Evolutionary conservation across 306 rosid genomes (phyloP).

Genomic region (Cucumis hystrix): DNA sequence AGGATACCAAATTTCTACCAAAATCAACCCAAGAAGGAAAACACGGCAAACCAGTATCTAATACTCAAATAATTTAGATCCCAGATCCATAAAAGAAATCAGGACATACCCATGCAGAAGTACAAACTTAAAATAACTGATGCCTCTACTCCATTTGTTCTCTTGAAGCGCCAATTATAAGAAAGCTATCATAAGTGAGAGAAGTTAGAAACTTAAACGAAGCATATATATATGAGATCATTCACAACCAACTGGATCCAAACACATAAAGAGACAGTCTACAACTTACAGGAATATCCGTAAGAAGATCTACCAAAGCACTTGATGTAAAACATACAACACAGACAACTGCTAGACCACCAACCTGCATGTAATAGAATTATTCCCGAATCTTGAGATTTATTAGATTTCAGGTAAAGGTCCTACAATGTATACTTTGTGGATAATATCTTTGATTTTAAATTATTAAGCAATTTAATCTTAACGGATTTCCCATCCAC

Average conservation of each 20-base stretch:
- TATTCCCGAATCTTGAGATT: not conserved
- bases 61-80: not conserved
- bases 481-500: not conserved
- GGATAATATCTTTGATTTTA: not conserved
- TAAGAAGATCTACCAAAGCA: conserved; percentile 47
- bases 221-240: not conserved
- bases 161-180: conserved; percentile 38
- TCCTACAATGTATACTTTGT: not conserved
- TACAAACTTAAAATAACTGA: conserved; percentile 31
- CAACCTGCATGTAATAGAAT: conserved; percentile 31
- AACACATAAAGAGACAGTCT: not conserved
- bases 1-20: not conserved
- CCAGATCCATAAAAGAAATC: not conserved
- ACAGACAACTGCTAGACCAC: conserved; percentile 44
- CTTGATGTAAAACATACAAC: conserved; percentile 44
- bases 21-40: not conserved
- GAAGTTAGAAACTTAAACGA: conserved; percentile 14
- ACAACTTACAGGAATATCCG: conserved; percentile 46
- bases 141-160: conserved; percentile 27
- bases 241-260: not conserved
- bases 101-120: conserved; percentile 39
- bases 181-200: conserved; percentile 34
- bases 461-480: not conserved
- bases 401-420: not conserved
- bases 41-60: not conserved